Evolutionary conservation across 208 protist species (phyloP), one percentile per base, ranked within the genome.

Genomic region (Leptomonas pyrrhocoris): DNA sequence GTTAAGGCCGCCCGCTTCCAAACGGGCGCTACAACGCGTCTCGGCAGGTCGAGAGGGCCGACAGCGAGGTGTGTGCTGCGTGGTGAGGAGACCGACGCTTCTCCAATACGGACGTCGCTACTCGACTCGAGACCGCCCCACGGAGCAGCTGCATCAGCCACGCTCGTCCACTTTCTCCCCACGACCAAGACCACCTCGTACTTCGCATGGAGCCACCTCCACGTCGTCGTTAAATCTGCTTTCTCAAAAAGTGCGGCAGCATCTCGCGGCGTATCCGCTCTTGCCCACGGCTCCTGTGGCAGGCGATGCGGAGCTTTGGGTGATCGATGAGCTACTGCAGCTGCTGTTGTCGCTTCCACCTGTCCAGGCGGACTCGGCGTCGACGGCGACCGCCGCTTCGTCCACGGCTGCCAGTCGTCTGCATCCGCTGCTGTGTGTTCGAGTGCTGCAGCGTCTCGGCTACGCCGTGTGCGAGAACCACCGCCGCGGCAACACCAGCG

Each of bases 351-450:
- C 56, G 2, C 42, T 12, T 19, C 36, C 63, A 38, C 9, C 3
- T 23, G 45, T 6, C 62, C 34, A 25, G 16, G 5, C 25, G 16
- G 40, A 50, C 25, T 5, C 36, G 5, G 31, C 25, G 21, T 7
- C 46, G 25, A 42, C 27, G 34, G 19, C 55, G 11, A 53, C 34
- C 9, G 34, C 9, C 9, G 46, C 36, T 21, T 25, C 54, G 30
- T 12, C 36, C 19, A 60, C 64, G 25, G 21, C 38, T 38, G 46
- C 56, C 2, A 25, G 38, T 2, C 23, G 27, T 21, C 71, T 94
- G 1, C 88, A 94, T 49, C 88, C 88, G 5, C 68, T 94, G 2
- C 61, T 94, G 28, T 85, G 74, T 30, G 73, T 86, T 38, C 79
- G 81, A 30, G 72, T 90, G 11, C 38, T 89, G 38, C 71, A 80